Percentiles rank a stretch among this genome's conserved stretches.
These are phyloP conservation scores for Pseudogymnoascus sp. DNA, from an alignment of 2,329 filamentous ascomycete species.

Conservation along the genomic window DNA sequence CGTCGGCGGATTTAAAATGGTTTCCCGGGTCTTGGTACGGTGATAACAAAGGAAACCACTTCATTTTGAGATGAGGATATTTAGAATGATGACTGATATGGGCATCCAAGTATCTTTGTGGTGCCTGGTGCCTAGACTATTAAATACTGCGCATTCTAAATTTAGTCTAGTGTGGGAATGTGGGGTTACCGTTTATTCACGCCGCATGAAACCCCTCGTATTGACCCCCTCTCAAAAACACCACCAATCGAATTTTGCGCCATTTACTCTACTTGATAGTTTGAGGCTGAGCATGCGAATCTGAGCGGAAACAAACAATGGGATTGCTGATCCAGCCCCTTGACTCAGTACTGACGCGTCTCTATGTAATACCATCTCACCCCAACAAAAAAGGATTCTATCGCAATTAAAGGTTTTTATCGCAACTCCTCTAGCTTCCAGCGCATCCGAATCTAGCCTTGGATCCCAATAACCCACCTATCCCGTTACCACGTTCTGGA, in stretches of 20 bases:
- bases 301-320: not conserved
- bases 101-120: not conserved
- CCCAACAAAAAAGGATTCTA: not conserved
- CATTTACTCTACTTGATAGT: not conserved
- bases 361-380: not conserved
- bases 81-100: not conserved
- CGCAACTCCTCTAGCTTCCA: not conserved
- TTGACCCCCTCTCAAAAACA: not conserved
- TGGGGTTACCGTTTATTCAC: not conserved
- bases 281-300: not conserved
- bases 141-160: not conserved
- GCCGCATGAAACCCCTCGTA: not conserved
- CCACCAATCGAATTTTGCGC: not conserved
- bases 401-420: not conserved
- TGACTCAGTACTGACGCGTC: not conserved
- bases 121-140: not conserved
- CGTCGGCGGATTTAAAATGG: not conserved
- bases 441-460: not conserved
- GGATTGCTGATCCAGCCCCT: no score
- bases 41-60: not conserved
- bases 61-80: not conserved
- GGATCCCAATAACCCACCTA: not conserved
- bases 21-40: not conserved
- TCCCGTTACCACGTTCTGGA: not conserved
- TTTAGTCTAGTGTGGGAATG: not conserved